Base-by-base conservation (phyloP, 768 basidiomycete species). In the Calocybe gangraenosa region DNA sequence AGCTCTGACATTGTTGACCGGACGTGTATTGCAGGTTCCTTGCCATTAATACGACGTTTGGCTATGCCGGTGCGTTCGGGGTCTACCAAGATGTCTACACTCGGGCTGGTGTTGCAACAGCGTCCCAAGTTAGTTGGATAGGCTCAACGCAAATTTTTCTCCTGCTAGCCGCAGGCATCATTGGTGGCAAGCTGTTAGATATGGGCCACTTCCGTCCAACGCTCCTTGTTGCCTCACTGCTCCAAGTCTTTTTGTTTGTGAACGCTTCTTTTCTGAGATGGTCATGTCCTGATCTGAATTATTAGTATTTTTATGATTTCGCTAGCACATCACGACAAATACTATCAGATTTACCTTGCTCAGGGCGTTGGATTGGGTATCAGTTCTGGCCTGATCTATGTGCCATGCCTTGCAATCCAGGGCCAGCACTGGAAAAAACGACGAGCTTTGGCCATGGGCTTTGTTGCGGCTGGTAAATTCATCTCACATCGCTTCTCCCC, bases 351-450 rank as follows among this genome's bases (percentile, higher is more conserved):
- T 17, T 71, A 70, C 52, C 58, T 76, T 2, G 56, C 68, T 0
- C 71, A 75, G 55, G 73, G 69, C 0, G 17, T 75, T 7, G 69
- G 66, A 2, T 59, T 69, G 39, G 73, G 73, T 47, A 62, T 77
- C 8, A 71, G 74, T 2, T 56, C 60, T 2, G 78, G 78, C 8
- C 31, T 79, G 34, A 50, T 70, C 13, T 74, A 68, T 55, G 47
- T 72, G 6, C 74, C 73, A 47, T 68, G 68, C 4, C 65, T 80
- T 25, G 58, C 75, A 9, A 1, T 61, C 66, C 8, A 51, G 14
- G 67, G 72, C 9, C 79, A 81, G 46, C 71, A 76, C 53, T 83
- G 80, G 61, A 58, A 67, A 19, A 59, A 51, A 14, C 65, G 66
- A 21, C 67, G 73, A 11, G 61, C 71, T 4, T 57, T 79, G 33